Percentiles rank a stretch among this genome's conserved stretches.
These are phyloP conservation scores for Pyrenophora graminea DNA, from an alignment of 2,329 filamentous ascomycete species.

Conservation along the genomic window DNA sequence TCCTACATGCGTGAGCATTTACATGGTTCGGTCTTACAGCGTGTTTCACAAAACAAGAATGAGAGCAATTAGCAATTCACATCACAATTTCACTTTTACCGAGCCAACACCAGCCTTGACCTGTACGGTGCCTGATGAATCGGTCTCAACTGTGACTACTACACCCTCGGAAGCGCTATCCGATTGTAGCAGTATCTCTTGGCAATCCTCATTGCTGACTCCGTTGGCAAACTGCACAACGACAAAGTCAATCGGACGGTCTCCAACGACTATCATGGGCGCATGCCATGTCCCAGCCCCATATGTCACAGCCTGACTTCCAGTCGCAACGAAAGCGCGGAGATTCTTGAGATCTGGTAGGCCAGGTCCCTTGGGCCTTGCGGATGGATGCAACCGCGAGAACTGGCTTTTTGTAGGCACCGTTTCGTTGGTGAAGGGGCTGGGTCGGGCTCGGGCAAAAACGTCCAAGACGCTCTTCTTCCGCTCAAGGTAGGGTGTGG, in stretches of 20 bases:
- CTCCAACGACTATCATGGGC: slow-evolving; percentile 87
- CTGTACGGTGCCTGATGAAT: slow-evolving; percentile 38
- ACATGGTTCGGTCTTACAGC: background rate
- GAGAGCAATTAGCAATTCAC: background rate
- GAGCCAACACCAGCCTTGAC: slow-evolving; percentile 43
- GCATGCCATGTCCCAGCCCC: slow-evolving; percentile 93
- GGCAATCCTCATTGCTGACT: slow-evolving; percentile 80
- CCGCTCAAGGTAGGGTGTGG: slow-evolving; percentile 37
- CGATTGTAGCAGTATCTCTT: slow-evolving; percentile 65
- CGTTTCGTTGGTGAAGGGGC: slow-evolving; percentile 57
- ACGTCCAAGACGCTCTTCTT: slow-evolving; percentile 44
- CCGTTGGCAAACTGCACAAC: slow-evolving; percentile 90
- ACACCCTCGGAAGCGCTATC: slow-evolving; percentile 38
- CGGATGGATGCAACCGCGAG: slow-evolving; percentile 36
- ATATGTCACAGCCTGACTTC: slow-evolving; percentile 86
- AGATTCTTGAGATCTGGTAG: slow-evolving; percentile 73
- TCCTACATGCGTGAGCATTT: too few relatives aligned
- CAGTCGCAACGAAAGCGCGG: slow-evolving; percentile 77
- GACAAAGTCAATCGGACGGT: slow-evolving; percentile 71
- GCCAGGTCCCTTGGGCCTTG: slow-evolving; percentile 55
- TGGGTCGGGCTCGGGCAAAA: slow-evolving; percentile 48
- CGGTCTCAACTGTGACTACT: slow-evolving; percentile 41
- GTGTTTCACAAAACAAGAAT: background rate
- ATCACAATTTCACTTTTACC: slow-evolving; percentile 36
- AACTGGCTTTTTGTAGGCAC: slow-evolving; percentile 42